Conservation (phyloP, 352 stramenopile genomes). For the Plasmopara muralis region DNA sequence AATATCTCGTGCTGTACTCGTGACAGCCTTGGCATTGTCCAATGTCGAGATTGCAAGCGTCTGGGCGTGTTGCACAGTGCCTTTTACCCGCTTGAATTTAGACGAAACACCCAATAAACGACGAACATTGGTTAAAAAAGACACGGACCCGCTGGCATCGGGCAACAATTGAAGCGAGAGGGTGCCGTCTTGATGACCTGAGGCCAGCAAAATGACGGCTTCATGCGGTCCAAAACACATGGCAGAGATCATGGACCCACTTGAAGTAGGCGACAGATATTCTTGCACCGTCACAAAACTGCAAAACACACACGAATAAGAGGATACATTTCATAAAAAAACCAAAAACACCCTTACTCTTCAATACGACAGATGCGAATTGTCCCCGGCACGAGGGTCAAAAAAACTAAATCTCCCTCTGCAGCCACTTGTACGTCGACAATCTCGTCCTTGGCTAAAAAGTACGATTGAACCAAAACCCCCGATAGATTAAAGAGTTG, state of each 20-base stretch:
- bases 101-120: constrained; percentile 71
- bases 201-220: constrained; percentile 65
- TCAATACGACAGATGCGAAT: constrained; percentile 71
- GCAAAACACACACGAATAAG: constrained; percentile 2
- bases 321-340: neutral
- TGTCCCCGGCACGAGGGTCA: constrained; percentile 39
- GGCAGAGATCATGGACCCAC: constrained; percentile 45
- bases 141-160: constrained; percentile 72
- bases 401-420: constrained; percentile 68
- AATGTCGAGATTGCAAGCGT: constrained; percentile 76
- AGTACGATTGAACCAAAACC: constrained; percentile 39
- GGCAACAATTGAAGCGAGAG: constrained; percentile 74
- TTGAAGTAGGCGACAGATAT: constrained; percentile 33
- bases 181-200: constrained; percentile 62
- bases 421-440: constrained; percentile 45
- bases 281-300: constrained; percentile 75
- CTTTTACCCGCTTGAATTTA: constrained; percentile 83
- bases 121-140: constrained; percentile 63
- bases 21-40: constrained; percentile 77
- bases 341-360: constrained; percentile 38
- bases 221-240: constrained; percentile 66
- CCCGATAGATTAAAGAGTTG: constrained; percentile 69
- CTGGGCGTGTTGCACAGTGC: constrained; percentile 83
- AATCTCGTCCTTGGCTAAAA: constrained; percentile 42
- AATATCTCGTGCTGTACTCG: constrained; percentile 77